Evolutionary conservation across 768 basidiomycete genomes (phyloP).

Genomic region (Trametes maxima): DNA sequence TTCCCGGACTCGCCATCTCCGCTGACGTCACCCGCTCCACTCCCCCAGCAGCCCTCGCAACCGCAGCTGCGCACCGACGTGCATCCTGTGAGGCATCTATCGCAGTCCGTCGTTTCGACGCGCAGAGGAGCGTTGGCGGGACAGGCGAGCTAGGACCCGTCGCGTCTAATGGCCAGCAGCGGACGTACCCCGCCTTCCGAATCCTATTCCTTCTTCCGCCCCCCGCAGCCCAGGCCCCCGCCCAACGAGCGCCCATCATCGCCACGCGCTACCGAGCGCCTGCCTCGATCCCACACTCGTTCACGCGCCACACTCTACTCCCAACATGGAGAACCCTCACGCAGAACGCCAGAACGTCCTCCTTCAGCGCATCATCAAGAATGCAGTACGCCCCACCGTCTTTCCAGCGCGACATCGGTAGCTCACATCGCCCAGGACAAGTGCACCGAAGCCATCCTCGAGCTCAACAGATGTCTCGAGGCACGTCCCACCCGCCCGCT

Average conservation of each 20-base stretch:
- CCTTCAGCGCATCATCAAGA: constrained; percentile 89
- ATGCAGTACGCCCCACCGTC: constrained; percentile 57
- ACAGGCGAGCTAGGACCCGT: no score
- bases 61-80: neutral
- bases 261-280: neutral
- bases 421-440: constrained; percentile 60
- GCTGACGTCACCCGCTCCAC: constrained; percentile 11
- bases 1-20: neutral
- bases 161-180: neutral
- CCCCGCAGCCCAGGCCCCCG: neutral
- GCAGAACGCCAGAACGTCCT: constrained; percentile 90
- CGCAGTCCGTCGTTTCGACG: no score
- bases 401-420: neutral
- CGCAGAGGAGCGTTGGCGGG: no score
- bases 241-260: neutral
- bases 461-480: constrained; percentile 87
- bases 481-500: constrained; percentile 45
- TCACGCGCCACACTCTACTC: neutral
- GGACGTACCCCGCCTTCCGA: no score
- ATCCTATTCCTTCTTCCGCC: no score
- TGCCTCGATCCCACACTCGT: neutral
- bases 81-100: no score
- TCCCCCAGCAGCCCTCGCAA: neutral
- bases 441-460: constrained; percentile 87
- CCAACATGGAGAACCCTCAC: constrained; percentile 92